A percentile compares a stretch with the other conserved stretches of the same genome.
phyloP scores from a whole-genome alignment of 441 rosid genomes.

The Adansonia grandidieri region DNA sequence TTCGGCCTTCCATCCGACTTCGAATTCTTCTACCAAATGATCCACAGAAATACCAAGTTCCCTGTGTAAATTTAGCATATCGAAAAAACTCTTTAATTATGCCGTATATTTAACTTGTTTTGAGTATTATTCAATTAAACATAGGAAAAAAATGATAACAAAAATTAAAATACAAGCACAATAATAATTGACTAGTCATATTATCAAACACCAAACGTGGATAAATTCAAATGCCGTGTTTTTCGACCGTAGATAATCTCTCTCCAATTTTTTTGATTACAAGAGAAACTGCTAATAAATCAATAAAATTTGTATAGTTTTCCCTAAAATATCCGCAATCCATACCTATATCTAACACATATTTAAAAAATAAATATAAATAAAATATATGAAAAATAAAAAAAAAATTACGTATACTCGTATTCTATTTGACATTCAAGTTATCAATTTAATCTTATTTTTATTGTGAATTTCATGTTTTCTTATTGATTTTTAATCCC shows the following conservation, averaged over 20 bases:
- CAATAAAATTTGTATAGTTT: background rate
- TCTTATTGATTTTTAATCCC: background rate
- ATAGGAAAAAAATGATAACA: background rate
- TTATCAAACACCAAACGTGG: background rate
- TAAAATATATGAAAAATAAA: background rate
- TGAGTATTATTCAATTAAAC: background rate
- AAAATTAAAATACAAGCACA: background rate
- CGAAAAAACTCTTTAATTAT: background rate
- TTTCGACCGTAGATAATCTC: background rate
- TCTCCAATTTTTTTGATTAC: background rate
- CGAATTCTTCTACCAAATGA: constrained; percentile 58
- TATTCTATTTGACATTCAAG: too few species aligned
- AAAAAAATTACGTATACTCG: background rate
- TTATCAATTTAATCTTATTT: background rate
- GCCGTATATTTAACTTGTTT: background rate
- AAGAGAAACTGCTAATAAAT: background rate
- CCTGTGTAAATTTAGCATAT: constrained; percentile 39
- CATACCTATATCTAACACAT: too few species aligned
- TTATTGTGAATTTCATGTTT: background rate
- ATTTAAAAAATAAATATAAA: too few species aligned
- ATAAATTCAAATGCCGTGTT: background rate
- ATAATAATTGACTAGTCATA: background rate
- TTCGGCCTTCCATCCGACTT: constrained; percentile 60
- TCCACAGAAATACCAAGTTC: constrained; percentile 50
- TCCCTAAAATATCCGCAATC: too few species aligned